These are phyloP conservation scores for Gnetum montanum DNA, from an alignment of 75 land plant species.

Conservation along the genomic window DNA sequence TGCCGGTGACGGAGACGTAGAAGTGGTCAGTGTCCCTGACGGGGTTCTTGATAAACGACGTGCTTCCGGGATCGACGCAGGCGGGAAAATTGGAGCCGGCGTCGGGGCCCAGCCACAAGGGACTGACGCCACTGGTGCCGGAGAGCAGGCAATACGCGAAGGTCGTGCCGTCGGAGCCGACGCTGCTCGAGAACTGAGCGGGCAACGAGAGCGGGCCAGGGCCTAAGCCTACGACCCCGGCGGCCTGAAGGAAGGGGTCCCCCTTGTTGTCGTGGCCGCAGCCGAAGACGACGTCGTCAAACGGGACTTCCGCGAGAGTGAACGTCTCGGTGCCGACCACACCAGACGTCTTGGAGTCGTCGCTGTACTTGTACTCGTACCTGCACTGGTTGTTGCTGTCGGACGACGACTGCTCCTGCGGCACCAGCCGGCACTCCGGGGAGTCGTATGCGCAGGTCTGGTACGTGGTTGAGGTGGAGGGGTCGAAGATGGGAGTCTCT, in stretches of 20 bases:
- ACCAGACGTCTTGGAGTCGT: constrained; percentile 17
- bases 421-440: background rate
- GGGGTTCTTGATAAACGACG: constrained; percentile 27
- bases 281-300: constrained; percentile 15
- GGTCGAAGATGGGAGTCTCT: constrained; percentile 10
- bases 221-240: constrained; percentile 4
- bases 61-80: background rate
- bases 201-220: constrained; percentile 1
- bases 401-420: background rate
- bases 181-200: background rate
- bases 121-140: background rate
- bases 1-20: constrained; percentile 26
- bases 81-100: background rate
- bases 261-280: constrained; percentile 16
- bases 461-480: constrained; percentile 5
- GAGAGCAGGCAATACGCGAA: constrained; percentile 5
- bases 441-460: background rate
- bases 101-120: background rate
- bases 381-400: background rate
- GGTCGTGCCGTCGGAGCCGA: constrained; percentile 1
- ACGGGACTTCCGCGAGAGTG: background rate
- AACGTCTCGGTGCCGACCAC: constrained; percentile 14
- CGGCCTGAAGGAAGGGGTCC: background rate
- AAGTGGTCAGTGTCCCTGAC: constrained; percentile 38
- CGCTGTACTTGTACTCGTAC: constrained; percentile 23